A percentile compares a stretch with the other conserved stretches of the same genome.
These are phyloP conservation scores for Phaseolus coccineus DNA, from an alignment of 331 rosid genomes.

Conservation along the genomic window DNA sequence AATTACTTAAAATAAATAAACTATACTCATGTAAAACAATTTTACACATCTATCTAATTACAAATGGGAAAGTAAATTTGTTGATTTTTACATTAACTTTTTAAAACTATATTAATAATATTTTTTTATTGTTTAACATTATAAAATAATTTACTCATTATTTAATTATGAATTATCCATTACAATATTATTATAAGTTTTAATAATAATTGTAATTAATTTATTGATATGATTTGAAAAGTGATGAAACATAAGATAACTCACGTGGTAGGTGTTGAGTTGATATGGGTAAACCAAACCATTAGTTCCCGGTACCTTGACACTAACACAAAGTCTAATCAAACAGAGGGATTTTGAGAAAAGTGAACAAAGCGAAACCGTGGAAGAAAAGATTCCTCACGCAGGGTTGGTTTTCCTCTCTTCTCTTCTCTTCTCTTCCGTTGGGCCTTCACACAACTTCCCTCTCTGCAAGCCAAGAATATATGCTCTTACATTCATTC, in stretches of 20 bases:
- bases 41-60: no score
- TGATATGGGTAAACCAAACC: not conserved
- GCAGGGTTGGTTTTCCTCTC: not conserved
- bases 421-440: conserved; percentile 3
- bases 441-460: conserved; percentile 26
- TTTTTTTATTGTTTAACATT: no score
- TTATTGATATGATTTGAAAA: not conserved
- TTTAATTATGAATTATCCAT: no score
- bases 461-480: conserved; percentile 51
- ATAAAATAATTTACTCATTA: no score
- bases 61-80: no score
- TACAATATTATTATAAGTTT: no score
- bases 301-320: not conserved
- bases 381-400: not conserved
- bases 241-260: not conserved
- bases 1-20: no score
- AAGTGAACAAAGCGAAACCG: conserved; percentile 18
- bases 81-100: no score
- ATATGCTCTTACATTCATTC: conserved; percentile 21
- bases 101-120: no score
- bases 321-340: not conserved
- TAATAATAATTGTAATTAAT: not conserved
- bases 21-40: no score
- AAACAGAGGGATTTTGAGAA: not conserved
- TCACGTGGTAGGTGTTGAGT: conserved; percentile 3